Evolutionary conservation across 2,329 filamentous ascomycete species (phyloP).

Genomic region (Geosmithia flava): DNA sequence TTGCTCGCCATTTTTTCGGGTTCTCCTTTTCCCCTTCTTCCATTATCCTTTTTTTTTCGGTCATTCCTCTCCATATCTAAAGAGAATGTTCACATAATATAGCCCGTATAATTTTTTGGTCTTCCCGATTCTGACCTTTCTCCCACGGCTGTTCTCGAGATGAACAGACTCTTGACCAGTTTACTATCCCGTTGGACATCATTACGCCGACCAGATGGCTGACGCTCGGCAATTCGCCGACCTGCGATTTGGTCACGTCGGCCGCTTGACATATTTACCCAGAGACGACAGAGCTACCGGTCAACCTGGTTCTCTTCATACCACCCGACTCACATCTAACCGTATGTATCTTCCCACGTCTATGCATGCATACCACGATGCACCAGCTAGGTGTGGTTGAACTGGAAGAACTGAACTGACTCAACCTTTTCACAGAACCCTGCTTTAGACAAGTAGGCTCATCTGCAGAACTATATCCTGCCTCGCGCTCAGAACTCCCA

Average conservation of each 20-base stretch:
- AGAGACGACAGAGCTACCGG: constrained; percentile 7
- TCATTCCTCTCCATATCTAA: not conserved
- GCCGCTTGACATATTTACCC: constrained; percentile 17
- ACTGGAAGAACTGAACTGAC: not conserved
- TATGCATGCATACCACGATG: not conserved
- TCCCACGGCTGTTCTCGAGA: constrained; percentile 6
- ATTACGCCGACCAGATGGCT: constrained; percentile 22
- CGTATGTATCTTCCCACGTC: constrained; percentile 9
- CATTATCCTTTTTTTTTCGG: not conserved
- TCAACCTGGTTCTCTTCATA: constrained; percentile 15
- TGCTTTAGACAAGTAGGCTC: constrained; percentile 18
- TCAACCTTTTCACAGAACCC: constrained; percentile 11
- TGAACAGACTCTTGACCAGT: constrained; percentile 12
- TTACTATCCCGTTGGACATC: constrained; percentile 12
- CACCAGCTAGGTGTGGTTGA: not conserved
- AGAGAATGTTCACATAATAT: not conserved
- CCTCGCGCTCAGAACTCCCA: constrained; percentile 13
- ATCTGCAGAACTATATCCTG: constrained; percentile 19
- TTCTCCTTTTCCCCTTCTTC: not conserved
- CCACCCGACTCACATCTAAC: constrained; percentile 13
- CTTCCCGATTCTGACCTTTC: not conserved
- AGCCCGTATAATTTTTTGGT: not conserved
- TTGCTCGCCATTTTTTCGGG: too few species aligned
- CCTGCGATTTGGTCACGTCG: constrained; percentile 19
- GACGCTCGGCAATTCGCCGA: constrained; percentile 17